Percentiles rank a stretch among this genome's conserved stretches.
phyloP scores from a whole-genome alignment of 2,329 filamentous ascomycete genomes.

The Hypoxylon sp. region DNA sequence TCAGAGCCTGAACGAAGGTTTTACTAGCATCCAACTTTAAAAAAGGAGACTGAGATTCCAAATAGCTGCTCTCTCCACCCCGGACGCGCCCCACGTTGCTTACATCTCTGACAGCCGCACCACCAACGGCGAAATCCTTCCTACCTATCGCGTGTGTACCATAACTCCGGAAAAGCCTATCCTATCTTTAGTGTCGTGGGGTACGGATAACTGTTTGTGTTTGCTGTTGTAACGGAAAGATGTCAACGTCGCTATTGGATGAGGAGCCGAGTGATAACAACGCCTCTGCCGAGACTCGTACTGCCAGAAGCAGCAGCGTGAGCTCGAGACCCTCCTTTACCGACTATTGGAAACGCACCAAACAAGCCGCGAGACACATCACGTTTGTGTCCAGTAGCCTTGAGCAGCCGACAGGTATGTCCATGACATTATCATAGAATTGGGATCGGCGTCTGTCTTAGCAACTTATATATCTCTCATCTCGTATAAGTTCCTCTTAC shows the following conservation, averaged over 20 bases:
- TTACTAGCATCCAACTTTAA: constrained; percentile 14
- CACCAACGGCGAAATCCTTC: constrained; percentile 28
- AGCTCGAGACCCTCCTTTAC: constrained; percentile 62
- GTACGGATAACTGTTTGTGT: constrained; percentile 8
- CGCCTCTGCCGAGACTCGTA: constrained; percentile 11
- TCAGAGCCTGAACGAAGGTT: neutral
- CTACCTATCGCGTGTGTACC: constrained; percentile 34
- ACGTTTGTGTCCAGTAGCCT: constrained; percentile 56
- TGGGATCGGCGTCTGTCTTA: neutral
- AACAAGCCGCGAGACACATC: constrained; percentile 54
- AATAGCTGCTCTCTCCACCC: constrained; percentile 31
- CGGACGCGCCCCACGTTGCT: constrained; percentile 34
- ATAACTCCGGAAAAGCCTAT: constrained; percentile 13
- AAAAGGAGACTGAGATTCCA: constrained; percentile 43
- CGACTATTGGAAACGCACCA: constrained; percentile 63
- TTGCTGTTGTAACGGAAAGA: constrained; percentile 10
- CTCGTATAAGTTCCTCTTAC: neutral
- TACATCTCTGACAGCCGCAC: constrained; percentile 24
- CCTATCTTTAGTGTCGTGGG: constrained; percentile 19
- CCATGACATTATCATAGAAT: constrained; percentile 15
- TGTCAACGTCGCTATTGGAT: constrained; percentile 31
- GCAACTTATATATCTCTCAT: constrained; percentile 9
- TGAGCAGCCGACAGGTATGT: constrained; percentile 50
- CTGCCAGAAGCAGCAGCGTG: constrained; percentile 34
- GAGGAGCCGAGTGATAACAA: constrained; percentile 9